Evolutionary conservation across 2,329 filamentous ascomycete species (phyloP).

Genomic region (Penicillium sumatraense): DNA sequence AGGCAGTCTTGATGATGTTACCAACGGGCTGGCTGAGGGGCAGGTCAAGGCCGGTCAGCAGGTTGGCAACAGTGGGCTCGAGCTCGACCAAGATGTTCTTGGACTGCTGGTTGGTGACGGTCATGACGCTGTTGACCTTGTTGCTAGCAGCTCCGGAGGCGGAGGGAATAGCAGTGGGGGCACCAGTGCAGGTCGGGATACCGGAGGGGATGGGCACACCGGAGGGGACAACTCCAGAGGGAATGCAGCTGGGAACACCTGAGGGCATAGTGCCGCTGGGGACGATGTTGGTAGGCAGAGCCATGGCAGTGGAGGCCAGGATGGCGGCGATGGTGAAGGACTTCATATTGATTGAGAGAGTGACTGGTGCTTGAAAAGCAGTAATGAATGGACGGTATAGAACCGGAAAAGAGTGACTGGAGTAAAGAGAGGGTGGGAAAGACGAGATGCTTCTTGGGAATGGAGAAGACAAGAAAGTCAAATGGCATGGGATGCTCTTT

Average conservation of each 20-base stretch:
- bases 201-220: conserved; percentile 11
- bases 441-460: conserved; percentile 17
- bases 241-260: conserved; percentile 16
- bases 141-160: conserved; percentile 1
- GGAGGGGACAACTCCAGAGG: conserved; percentile 11
- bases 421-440: conserved; percentile 18
- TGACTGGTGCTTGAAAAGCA: conserved; percentile 21
- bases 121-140: conserved; percentile 18
- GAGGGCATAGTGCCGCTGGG: conserved; percentile 12
- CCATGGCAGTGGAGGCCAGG: conserved; percentile 24
- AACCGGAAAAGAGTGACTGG: conserved; percentile 23
- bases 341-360: conserved; percentile 28
- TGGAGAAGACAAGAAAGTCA: conserved; percentile 10
- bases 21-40: conserved; percentile 20
- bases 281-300: conserved; percentile 22
- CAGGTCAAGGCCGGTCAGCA: conserved; percentile 23
- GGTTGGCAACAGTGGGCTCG: conserved; percentile 19
- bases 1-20: conserved; percentile 21
- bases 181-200: conserved; percentile 3
- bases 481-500: conserved; percentile 8
- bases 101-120: conserved; percentile 18
- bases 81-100: conserved; percentile 27
- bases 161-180: conserved; percentile 5
- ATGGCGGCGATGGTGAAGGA: conserved; percentile 27
- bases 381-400: conserved; percentile 28